A percentile compares a stretch with the other conserved stretches of the same genome.
Evolutionary conservation across 306 rosid species (phyloP).

Genomic region (Rosa chinensis): DNA sequence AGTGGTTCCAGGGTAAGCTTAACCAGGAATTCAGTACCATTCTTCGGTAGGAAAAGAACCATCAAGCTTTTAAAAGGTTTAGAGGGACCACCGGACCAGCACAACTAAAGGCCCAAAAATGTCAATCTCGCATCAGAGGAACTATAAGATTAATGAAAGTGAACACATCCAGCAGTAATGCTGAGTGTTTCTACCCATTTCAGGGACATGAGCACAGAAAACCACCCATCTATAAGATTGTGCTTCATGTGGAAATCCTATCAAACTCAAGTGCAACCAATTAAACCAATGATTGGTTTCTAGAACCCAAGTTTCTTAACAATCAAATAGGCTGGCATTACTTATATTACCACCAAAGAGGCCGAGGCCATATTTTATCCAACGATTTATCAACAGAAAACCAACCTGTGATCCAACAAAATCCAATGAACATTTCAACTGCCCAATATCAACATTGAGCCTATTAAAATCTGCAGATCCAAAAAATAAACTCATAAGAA

Average conservation of each 20-base stretch:
- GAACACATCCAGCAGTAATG: not conserved
- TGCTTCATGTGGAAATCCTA: not conserved
- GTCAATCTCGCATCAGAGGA: not conserved
- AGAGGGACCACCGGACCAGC: not conserved
- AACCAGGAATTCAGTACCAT: not conserved
- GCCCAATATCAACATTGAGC: conserved; percentile 55
- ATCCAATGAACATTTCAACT: conserved; percentile 49
- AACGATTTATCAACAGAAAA: conserved; percentile 16
- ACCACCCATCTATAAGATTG: not conserved
- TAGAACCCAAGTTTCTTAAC: not conserved
- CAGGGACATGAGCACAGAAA: not conserved
- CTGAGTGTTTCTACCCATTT: not conserved
- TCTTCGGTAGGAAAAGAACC: not conserved
- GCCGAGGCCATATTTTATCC: conserved; percentile 4
- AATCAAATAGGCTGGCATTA: not conserved
- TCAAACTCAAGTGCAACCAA: not conserved
- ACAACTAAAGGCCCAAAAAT: not conserved
- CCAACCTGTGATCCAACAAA: conserved; percentile 54
- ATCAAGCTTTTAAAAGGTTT: not conserved
- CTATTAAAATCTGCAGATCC: conserved; percentile 48
- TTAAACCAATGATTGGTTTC: not conserved
- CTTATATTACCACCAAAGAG: not conserved
- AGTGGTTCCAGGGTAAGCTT: not conserved
- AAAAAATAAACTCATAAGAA: no score
- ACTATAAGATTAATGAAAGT: not conserved